Base-by-base conservation (phyloP, 2,329 filamentous ascomycete genomes). In the Aspergillus pseudoviridinutans region DNA sequence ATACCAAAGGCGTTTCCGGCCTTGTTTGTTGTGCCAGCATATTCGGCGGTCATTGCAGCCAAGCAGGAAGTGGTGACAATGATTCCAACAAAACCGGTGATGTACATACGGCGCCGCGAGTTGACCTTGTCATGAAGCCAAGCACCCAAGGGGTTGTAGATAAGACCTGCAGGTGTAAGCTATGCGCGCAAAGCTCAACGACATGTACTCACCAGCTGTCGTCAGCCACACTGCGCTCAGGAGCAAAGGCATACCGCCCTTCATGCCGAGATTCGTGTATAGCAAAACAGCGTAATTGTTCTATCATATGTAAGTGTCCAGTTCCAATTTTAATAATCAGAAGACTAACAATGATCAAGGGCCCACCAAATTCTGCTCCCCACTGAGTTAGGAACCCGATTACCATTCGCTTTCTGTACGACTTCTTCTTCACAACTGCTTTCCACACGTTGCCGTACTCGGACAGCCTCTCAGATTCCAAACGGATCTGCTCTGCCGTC, bases 381-480 rank as follows among this genome's bases (percentile, higher is more conserved):
- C 79, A 82, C 61, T 82, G 80, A 0, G 79, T 82, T 38, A 82
- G 66, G 58, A 82, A 82, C 0, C 79, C 79, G 46, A 82, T 79
- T 1, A 76, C 71, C 78, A 82, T 80, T 0, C 80, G 71, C 69
- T 80, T 82, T 20, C 80, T 71, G 59, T 81, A 80, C 8, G 78
- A 78, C 57, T 73, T 74, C 64, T 78, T 80, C 63, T 74, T 76
- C 24, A 79, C n/a, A 0, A 80, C 72, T 0, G 79, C 79, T 41
- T 66, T 75, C 78, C 78, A 80, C 0, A 76, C 73, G 1, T 65
- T 75, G n/a, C 76, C 74, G 7, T 75, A 71, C 0, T 66, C 66
- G 28, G 73, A 67, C 25, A 81, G 68, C 60, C 76, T 77, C 55
- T 72, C 68, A 0, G 73, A 71, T 57, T 80, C 78, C 0, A 80